Evolutionary conservation across 2,329 filamentous ascomycete species (phyloP).

Genomic region (Metarhizium robertsii): DNA sequence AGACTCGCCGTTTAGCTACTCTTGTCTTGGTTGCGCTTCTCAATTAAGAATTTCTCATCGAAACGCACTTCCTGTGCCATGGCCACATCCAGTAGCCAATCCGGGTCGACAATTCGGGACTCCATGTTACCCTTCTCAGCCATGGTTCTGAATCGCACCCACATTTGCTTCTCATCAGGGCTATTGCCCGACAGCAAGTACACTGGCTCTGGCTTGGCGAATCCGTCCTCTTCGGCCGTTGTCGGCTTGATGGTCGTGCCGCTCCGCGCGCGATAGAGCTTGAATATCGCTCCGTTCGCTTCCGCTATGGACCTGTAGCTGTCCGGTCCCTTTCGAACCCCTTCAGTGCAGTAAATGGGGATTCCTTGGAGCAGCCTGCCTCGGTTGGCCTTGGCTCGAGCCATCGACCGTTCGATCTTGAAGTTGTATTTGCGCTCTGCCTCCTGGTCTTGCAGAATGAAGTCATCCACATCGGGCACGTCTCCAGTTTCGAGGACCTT

Average conservation of each 20-base stretch:
- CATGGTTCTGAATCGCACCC: constrained; percentile 72
- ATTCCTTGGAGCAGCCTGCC: constrained; percentile 66
- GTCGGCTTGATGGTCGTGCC: constrained; percentile 58
- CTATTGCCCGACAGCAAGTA: constrained; percentile 70
- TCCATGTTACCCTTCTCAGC: constrained; percentile 69
- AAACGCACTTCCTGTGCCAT: constrained; percentile 78
- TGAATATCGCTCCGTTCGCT: constrained; percentile 79
- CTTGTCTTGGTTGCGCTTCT: constrained; percentile 29
- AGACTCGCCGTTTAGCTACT: constrained; percentile 6
- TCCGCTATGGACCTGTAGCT: constrained; percentile 80
- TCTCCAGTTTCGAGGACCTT: constrained; percentile 61
- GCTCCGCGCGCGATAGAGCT: constrained; percentile 65
- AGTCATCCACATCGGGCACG: constrained; percentile 55
- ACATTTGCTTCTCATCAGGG: constrained; percentile 61
- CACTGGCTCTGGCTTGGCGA: constrained; percentile 57
- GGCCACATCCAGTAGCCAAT: constrained; percentile 85
- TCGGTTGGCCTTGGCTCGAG: constrained; percentile 65
- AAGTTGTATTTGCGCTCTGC: constrained; percentile 66
- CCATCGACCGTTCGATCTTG: constrained; percentile 57
- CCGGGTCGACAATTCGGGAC: constrained; percentile 69
- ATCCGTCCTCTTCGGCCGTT: constrained; percentile 53
- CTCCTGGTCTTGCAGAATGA: constrained; percentile 59
- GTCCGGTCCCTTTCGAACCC: constrained; percentile 70
- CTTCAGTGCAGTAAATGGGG: constrained; percentile 75
- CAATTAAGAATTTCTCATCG: constrained; percentile 50